Percentiles rank a stretch among this genome's conserved stretches.
These are phyloP conservation scores for Epicoccum sorghinum DNA, from an alignment of 2,329 filamentous ascomycete genomes.

Conservation along the genomic window DNA sequence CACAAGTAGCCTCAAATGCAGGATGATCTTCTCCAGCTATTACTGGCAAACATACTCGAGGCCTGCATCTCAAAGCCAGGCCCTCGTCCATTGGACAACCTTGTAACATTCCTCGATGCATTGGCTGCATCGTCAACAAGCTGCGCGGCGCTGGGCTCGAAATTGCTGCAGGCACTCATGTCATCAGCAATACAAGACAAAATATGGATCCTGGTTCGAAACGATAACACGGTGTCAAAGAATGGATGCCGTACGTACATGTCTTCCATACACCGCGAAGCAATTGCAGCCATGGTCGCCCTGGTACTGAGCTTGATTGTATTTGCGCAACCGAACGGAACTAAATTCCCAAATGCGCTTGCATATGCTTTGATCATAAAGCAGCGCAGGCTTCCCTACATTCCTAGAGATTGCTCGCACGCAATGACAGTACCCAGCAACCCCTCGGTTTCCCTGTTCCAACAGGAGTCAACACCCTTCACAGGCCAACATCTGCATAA, in stretches of 20 bases:
- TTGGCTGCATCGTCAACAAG: slow-evolving; percentile 20
- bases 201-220: slow-evolving; percentile 26
- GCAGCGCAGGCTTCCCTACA: slow-evolving; percentile 28
- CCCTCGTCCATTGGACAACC: slow-evolving; percentile 15
- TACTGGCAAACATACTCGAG: slow-evolving; percentile 26
- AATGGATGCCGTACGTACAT: slow-evolving; percentile 23
- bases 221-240: background rate
- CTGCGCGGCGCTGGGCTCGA: slow-evolving; percentile 23
- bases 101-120: slow-evolving; percentile 24
- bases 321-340: slow-evolving; percentile 20
- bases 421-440: background rate
- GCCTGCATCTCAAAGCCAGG: slow-evolving; percentile 15
- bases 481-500: slow-evolving; percentile 45
- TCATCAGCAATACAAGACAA: slow-evolving; percentile 30
- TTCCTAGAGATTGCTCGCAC: slow-evolving; percentile 28
- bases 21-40: slow-evolving; percentile 17
- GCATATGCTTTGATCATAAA: slow-evolving; percentile 34
- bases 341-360: slow-evolving; percentile 23
- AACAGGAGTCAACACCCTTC: slow-evolving; percentile 49
- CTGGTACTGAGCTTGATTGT: slow-evolving; percentile 38
- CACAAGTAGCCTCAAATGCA: slow-evolving; percentile 26
- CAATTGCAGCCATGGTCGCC: slow-evolving; percentile 33
- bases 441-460: slow-evolving; percentile 39
- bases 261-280: slow-evolving; percentile 17
- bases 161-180: slow-evolving; percentile 33